These are phyloP conservation scores for Diaporthe sp. DNA, from an alignment of 2,329 filamentous ascomycete genomes.

Conservation along the genomic window DNA sequence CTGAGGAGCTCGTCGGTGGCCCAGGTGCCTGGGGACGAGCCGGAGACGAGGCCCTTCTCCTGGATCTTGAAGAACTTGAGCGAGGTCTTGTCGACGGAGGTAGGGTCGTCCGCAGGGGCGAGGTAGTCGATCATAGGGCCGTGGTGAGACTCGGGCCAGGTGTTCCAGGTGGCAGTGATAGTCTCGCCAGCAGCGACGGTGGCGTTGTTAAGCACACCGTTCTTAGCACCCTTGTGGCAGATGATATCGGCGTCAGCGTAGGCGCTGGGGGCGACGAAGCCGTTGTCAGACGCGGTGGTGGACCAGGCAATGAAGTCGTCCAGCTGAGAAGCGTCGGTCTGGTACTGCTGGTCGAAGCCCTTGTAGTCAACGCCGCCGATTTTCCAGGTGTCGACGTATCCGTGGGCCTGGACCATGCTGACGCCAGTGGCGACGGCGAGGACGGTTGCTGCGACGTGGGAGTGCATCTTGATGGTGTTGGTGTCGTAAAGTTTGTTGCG, in stretches of 20 bases:
- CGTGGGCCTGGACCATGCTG: constrained; percentile 47
- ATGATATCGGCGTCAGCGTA: constrained; percentile 54
- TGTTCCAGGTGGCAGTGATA: constrained; percentile 55
- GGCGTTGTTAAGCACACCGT: constrained; percentile 51
- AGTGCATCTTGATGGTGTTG: constrained; percentile 34
- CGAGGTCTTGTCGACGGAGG: constrained; percentile 63
- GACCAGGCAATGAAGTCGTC: constrained; percentile 42
- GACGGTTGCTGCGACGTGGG: constrained; percentile 29
- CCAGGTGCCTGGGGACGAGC: constrained; percentile 62
- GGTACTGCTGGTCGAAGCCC: constrained; percentile 43
- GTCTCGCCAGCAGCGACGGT: constrained; percentile 53
- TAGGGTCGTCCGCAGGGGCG: constrained; percentile 70
- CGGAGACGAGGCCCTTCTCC: constrained; percentile 64
- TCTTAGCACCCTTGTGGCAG: constrained; percentile 52
- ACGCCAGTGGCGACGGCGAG: constrained; percentile 42
- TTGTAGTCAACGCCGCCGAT: constrained; percentile 48
- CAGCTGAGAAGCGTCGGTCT: constrained; percentile 32
- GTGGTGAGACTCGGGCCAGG: constrained; percentile 56
- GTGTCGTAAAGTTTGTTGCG: not conserved
- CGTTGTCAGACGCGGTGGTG: constrained; percentile 50
- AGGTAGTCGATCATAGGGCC: constrained; percentile 75
- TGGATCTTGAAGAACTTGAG: constrained; percentile 77
- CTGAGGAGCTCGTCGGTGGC: constrained; percentile 63
- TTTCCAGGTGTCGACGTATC: constrained; percentile 49
- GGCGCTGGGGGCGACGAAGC: constrained; percentile 57